Conservation (phyloP, 306 rosid species). For the Fragaria vesca region DNA sequence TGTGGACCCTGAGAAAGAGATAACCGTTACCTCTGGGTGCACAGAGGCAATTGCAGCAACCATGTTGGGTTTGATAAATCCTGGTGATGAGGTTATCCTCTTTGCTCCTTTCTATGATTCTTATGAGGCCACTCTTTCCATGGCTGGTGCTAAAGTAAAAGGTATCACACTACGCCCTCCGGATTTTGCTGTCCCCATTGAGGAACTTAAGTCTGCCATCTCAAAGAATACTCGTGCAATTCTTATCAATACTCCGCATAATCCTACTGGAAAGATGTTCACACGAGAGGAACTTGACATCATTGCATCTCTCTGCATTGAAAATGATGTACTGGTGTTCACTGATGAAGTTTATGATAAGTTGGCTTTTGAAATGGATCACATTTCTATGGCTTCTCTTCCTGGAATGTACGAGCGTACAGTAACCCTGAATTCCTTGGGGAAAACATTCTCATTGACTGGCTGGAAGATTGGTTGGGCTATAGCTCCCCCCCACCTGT, state of each 20-base stretch:
- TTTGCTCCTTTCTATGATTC: conserved; percentile 92
- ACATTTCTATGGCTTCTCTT: conserved; percentile 74
- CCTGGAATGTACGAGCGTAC: conserved; percentile 91
- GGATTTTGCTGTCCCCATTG: conserved; percentile 62
- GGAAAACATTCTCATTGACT: conserved; percentile 89
- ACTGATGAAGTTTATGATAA: conserved; percentile 89
- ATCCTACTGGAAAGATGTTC: conserved; percentile 93
- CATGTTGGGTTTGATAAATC: conserved; percentile 78
- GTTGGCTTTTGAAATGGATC: conserved; percentile 90
- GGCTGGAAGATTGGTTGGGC: conserved; percentile 98
- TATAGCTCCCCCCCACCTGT: conserved; percentile 73
- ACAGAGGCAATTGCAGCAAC: conserved; percentile 96
- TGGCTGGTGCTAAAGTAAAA: conserved; percentile 87
- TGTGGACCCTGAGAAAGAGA: conserved; percentile 80
- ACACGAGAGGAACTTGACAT: conserved; percentile 59
- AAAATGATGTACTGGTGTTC: conserved; percentile 79
- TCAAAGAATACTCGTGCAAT: conserved; percentile 77
- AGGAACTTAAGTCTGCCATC: conserved; percentile 63
- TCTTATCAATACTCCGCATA: conserved; percentile 74
- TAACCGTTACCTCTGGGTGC: conserved; percentile 84
- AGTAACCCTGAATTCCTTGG: conserved; percentile 81
- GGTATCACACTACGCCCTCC: conserved; percentile 74
- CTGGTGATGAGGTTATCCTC: conserved; percentile 84
- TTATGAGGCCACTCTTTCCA: conserved; percentile 85
- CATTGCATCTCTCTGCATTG: conserved; percentile 82